Evolutionary conservation across 2,329 filamentous ascomycete species (phyloP), one percentile per base, ranked within the genome.

Genomic region (Fusarium equiseti): DNA sequence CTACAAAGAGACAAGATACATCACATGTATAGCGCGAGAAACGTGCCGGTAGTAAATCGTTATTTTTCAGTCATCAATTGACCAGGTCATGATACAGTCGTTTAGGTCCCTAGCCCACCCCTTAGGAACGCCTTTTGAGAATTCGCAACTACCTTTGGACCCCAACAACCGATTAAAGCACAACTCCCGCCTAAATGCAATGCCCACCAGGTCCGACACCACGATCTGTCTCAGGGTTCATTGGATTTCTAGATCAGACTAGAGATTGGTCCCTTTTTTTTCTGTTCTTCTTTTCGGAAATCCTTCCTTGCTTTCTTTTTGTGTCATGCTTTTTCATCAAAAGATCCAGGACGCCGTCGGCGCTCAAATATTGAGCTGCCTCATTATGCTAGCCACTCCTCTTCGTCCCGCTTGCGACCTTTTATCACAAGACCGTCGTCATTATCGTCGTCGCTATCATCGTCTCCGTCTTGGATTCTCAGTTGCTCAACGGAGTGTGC

Each of bases 381-480:
- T 54, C 61, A 57, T 75, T 67, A 89, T 59, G 87, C 87, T 68
- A 89, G 81, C 87, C 87, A 89, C 69, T 87, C 84, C 76, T 89
- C 87, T 70, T 89, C 87, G 57, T 87, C 84, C 68, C 88, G 81
- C 77, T 88, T 88, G 43, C 84, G 79, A 5, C 84, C 85, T 60
- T 84, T 83, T 87, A 89, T 89, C 29, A 88, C 81, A 11, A 89
- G 80, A 1, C 86, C 87, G 4, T 89, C 88, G 56, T 89, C 87
- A 15, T 88, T 86, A 9, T 87, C 85, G 15, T 87, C 85, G 10
- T 85, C 85, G 35, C 82, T 83, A 16, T 82, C 81, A 5, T 80
- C 81, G 4, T 82, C 81, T 38, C 77, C 78, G 20, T 83, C 82
- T 20, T 83, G 78, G 46, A 85, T 83, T 42, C 71, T 78, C 44